Percentiles rank a stretch among this genome's conserved stretches.
These are phyloP conservation scores for Trametes versicolor DNA, from an alignment of 1,284 basidiomycete genomes.

Conservation along the genomic window DNA sequence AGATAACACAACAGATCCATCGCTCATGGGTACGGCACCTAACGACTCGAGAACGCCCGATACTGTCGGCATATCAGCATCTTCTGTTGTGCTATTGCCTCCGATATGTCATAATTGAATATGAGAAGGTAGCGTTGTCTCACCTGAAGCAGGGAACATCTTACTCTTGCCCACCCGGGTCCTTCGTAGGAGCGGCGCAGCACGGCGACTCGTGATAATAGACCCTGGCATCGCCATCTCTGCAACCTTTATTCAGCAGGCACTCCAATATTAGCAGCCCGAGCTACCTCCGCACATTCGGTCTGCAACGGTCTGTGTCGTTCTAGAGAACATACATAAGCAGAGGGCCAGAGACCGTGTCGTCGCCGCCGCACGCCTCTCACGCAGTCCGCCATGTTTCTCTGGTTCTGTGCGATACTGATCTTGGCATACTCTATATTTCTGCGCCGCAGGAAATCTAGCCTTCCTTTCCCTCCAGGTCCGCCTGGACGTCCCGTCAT, in stretches of 20 bases:
- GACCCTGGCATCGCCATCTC: background rate
- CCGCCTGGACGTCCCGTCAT: slow-evolving; percentile 21
- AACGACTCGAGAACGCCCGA: no score
- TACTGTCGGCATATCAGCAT: no score
- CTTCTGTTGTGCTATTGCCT: no score
- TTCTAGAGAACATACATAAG: background rate
- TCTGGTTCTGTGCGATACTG: background rate
- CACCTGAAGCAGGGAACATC: no score
- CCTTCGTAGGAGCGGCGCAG: no score
- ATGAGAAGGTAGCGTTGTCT: no score
- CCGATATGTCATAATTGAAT: no score
- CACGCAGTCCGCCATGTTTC: background rate
- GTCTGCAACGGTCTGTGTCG: background rate
- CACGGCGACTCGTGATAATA: no score
- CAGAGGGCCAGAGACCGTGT: background rate
- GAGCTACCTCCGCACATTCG: background rate
- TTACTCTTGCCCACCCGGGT: no score
- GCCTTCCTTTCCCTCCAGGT: slow-evolving; percentile 21
- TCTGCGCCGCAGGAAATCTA: background rate
- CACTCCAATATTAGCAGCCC: background rate
- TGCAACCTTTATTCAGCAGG: background rate
- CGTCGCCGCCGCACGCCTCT: no score
- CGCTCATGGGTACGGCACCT: no score
- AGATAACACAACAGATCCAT: no score
- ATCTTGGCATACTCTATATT: background rate